Conservation (phyloP, 164 flowering plant genomes). For the Amborella trichopoda region DNA sequence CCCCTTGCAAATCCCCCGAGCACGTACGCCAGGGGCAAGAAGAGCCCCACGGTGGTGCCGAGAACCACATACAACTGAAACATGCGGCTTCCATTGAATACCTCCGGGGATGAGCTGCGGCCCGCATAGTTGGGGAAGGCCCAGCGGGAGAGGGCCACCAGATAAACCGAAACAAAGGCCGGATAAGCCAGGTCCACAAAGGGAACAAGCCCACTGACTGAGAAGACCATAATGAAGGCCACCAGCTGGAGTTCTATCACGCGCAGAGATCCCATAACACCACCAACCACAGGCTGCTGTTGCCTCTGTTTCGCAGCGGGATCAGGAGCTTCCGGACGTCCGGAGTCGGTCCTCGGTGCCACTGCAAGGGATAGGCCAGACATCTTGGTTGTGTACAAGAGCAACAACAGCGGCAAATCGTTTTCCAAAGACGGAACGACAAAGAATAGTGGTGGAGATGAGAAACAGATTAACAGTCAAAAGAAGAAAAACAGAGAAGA, state of each 20-base stretch:
- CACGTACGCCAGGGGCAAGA: conserved; percentile 86
- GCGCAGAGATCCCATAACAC: conserved; percentile 78
- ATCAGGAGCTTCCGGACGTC: conserved; percentile 3
- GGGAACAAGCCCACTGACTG: conserved; percentile 88
- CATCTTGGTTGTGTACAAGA: no score
- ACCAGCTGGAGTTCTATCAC: conserved; percentile 88
- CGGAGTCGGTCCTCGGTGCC: conserved; percentile 31
- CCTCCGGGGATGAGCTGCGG: conserved; percentile 15
- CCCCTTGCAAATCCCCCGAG: conserved; percentile 93
- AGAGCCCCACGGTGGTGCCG: conserved; percentile 76
- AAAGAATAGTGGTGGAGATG: no score
- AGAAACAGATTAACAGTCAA: no score
- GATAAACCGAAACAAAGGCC: conserved; percentile 44
- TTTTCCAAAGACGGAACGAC: no score
- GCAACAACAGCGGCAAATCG: no score
- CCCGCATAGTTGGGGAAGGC: conserved; percentile 52
- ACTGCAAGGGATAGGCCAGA: conserved; percentile 58
- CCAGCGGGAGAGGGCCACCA: conserved; percentile 46
- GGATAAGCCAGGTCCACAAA: conserved; percentile 72
- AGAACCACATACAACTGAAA: conserved; percentile 51
- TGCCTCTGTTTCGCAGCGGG: conserved; percentile 10
- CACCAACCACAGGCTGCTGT: conserved; percentile 16
- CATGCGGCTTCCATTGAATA: conserved; percentile 39
- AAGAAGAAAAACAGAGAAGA: no score
- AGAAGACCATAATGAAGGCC: conserved; percentile 94